These are phyloP conservation scores for Colletotrichum higginsianum DNA, from an alignment of 2,329 filamentous ascomycete species.

Conservation along the genomic window DNA sequence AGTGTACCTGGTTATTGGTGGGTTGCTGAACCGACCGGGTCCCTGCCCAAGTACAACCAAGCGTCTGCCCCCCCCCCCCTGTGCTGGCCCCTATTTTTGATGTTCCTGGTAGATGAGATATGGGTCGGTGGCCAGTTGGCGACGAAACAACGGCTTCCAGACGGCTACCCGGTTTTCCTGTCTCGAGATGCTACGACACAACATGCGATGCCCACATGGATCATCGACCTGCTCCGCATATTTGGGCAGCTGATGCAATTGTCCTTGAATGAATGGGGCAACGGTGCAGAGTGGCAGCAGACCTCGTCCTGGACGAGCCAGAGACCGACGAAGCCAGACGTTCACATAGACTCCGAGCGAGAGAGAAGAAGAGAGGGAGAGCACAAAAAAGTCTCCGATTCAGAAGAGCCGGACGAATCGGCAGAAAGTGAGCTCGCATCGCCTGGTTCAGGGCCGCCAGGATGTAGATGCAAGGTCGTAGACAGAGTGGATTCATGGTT, in stretches of 20 bases:
- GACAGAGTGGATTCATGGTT: conserved; percentile 36
- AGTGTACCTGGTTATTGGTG: background rate
- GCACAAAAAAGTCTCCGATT: conserved; percentile 19
- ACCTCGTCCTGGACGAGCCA: background rate
- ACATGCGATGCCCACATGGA: conserved; percentile 10
- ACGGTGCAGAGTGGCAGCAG: background rate
- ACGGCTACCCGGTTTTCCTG: conserved; percentile 25
- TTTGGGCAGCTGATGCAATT: background rate
- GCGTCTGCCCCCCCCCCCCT: conserved; percentile 4
- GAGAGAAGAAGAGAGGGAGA: conserved; percentile 1
- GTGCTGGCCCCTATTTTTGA: conserved; percentile 31
- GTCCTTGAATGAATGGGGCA: background rate
- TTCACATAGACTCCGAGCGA: too few species aligned
- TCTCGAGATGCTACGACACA: conserved; percentile 27
- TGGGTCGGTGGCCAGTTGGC: conserved; percentile 34
- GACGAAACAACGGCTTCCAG: conserved; percentile 37
- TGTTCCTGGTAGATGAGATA: conserved; percentile 37
- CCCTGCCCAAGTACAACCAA: conserved; percentile 28
- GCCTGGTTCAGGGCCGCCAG: conserved; percentile 1
- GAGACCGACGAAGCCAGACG: background rate
- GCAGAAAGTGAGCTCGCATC: conserved; percentile 32
- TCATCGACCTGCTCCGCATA: background rate
- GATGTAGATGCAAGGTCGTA: conserved; percentile 32
- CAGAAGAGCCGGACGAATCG: conserved; percentile 39
- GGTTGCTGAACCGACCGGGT: conserved; percentile 8